Evolutionary conservation across 768 basidiomycete species (phyloP).

Genomic region (Boletus bicolor): DNA sequence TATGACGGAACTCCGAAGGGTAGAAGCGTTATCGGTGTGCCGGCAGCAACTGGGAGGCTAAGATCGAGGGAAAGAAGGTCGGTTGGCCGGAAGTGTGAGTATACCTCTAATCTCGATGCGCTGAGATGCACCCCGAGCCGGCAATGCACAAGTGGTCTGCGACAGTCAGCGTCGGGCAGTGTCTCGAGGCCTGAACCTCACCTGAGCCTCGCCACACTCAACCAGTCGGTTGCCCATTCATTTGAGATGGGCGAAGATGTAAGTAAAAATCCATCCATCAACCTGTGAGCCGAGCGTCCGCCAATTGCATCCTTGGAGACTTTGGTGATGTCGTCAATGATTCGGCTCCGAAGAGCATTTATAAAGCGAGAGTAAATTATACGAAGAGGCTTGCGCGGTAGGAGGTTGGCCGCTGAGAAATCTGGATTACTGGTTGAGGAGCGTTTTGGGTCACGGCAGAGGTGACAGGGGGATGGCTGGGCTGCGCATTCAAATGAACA

Average conservation of each 20-base stretch:
- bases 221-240: conserved; percentile 68
- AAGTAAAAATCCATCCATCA: conserved; percentile 65
- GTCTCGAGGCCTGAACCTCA: conserved; percentile 19
- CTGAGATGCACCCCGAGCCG: conserved; percentile 54
- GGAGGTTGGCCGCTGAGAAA: conserved; percentile 35
- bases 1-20: conserved; percentile 73
- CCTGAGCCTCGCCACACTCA: conserved; percentile 51
- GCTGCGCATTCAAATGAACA: conserved; percentile 48
- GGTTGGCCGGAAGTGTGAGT: conserved; percentile 57
- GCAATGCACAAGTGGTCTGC: conserved; percentile 60
- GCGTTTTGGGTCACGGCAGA: conserved; percentile 31
- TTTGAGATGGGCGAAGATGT: conserved; percentile 40
- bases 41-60: conserved; percentile 45
- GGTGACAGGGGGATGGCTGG: conserved; percentile 37
- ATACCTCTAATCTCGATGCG: conserved; percentile 53
- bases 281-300: conserved; percentile 42
- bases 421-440: conserved; percentile 16
- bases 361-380: conserved; percentile 46
- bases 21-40: conserved; percentile 66
- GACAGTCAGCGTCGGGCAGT: conserved; percentile 11
- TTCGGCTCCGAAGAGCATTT: conserved; percentile 54
- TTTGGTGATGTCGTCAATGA: conserved; percentile 51
- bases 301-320: conserved; percentile 32
- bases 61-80: conserved; percentile 50
- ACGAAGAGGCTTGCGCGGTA: conserved; percentile 48